Evolutionary conservation across 768 basidiomycete species (phyloP), one percentile per base, ranked within the genome.

Genomic region (Trametes maxima): DNA sequence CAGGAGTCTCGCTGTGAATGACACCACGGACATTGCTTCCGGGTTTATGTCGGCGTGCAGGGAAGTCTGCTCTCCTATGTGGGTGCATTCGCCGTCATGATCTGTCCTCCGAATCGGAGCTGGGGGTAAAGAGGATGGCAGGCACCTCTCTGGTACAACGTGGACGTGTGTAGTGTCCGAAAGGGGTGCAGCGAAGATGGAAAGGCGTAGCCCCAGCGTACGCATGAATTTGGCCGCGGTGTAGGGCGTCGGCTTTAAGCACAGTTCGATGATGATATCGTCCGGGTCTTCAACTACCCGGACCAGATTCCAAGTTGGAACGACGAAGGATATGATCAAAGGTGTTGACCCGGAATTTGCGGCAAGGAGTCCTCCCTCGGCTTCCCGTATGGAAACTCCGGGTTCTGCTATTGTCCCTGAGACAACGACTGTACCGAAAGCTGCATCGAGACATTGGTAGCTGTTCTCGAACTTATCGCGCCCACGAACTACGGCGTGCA

Each of bases 231-330:
- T 12, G 11, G 46, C 16, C 1, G 65, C 50, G 19, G 55, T 25
- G 5, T 19, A n/a, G 5, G 35, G 21, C 5, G 44, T 37, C 0
- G 44, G 16, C 45, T 39, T 46, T 0, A 56, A 12, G 19, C 10
- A 21, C 2, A 46, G 19, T 13, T 25, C 28, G 2, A 56, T 45
- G 13, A 22, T 16, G 7, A 60, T 24, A 12, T 13, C 11, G 0
- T 51, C 45, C 5, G 39, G 28, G 33, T 50, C 42, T 1, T 43
- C 37, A 7, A 44, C 45, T 7, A 37, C 8, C 0, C 35, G 61
- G 0, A 68, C 60, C 3, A 76, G 58, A 8, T 63, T 49, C 36
- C 63, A 63, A 5, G 71, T 68, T 0, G 75, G 70, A 53, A 76
- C 62, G 40, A 61, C 47, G 46, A 68, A 69, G 2, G 67, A 52